phyloP scores from a whole-genome alignment of 2,329 filamentous ascomycete genomes.

The Arachnomyces sp. region DNA sequence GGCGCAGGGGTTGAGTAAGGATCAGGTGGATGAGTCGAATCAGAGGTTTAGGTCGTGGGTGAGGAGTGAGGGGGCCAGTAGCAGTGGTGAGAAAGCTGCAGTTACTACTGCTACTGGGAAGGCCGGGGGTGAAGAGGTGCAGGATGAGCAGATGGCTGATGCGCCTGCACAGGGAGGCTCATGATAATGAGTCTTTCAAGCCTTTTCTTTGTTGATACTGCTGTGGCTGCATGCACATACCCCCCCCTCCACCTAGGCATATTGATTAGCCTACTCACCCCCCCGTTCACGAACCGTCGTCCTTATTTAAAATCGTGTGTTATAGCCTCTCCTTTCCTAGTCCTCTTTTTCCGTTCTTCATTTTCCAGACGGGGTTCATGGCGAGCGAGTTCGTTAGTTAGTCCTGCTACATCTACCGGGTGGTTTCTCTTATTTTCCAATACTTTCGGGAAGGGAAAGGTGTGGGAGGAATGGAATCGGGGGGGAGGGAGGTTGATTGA shows the following conservation, averaged over 20 bases:
- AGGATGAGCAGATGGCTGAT: constrained; percentile 29
- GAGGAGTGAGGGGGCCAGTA: constrained; percentile 19
- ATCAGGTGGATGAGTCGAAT: constrained; percentile 41
- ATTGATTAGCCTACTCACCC: background rate
- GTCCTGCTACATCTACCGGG: no score
- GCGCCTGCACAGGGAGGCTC: constrained; percentile 21
- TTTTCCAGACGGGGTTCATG: no score
- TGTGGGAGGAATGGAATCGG: no score
- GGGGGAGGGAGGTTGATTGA: no score
- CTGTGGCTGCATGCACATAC: background rate
- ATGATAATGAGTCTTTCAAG: constrained; percentile 2
- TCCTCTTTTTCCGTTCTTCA: no score
- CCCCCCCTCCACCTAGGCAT: background rate
- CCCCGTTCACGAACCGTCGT: no score
- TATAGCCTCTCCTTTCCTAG: no score
- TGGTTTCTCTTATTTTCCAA: no score
- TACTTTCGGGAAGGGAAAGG: no score
- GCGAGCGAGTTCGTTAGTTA: no score
- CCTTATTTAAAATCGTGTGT: no score
- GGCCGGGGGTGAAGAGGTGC: constrained; percentile 12
- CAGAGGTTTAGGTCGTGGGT: constrained; percentile 42
- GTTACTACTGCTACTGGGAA: constrained; percentile 12
- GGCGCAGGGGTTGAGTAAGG: constrained; percentile 42
- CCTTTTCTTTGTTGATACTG: no score
- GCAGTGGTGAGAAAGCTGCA: constrained; percentile 14